Base-by-base conservation (phyloP, 495 filamentous ascomycete genomes). In the Platismatia glauca region DNA sequence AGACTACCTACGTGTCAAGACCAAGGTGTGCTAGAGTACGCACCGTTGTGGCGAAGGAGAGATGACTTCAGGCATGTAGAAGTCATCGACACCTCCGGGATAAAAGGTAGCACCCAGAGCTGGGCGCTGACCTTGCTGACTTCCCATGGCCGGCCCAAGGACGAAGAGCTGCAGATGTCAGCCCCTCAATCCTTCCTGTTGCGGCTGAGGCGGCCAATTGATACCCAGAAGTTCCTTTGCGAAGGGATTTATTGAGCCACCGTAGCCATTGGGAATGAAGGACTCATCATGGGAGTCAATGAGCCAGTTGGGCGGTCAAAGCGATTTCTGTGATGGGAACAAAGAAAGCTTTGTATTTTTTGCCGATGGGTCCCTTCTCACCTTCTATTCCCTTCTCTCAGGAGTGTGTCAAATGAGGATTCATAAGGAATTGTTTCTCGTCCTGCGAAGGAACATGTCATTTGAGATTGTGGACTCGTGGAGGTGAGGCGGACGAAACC, bases 31-130 rank as follows among this genome's bases (percentile, higher is more conserved):
- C 34, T 27, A 55, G 58, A 53, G 48, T 39, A 77, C 87, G 70
- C 73, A 97, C 93, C 93, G 85, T 81, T 97, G 91, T 67, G 93
- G 93, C 67, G 88, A 79, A 63, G 93, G 93, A 66, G 88, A 88
- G 58, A 90, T 81, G 68, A 90, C 79, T 70, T 88, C 86, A 67
- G 86, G 83, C 71, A 85, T 86, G 74, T 88, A 90, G 69, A 90
- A 97, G 75, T 95, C 90, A 79, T 97, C 93, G 64, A 83, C 78
- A 44, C 86, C 89, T 71, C 92, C 90, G 67, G 94, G 92, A 74
- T 89, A 87, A 78, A 95, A 96, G 55, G 92, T 95, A 63, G 92
- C 90, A 71, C 86, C 87, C 68, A 93, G 71, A 68, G 74, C 71
- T 69, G 78, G 78, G 73, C 74, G 75, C 70, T 71, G 74, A 66